Evolutionary conservation across 129 eudicot species (phyloP), one percentile per base, ranked within the genome.

Genomic region (Tanacetum coccineum): DNA sequence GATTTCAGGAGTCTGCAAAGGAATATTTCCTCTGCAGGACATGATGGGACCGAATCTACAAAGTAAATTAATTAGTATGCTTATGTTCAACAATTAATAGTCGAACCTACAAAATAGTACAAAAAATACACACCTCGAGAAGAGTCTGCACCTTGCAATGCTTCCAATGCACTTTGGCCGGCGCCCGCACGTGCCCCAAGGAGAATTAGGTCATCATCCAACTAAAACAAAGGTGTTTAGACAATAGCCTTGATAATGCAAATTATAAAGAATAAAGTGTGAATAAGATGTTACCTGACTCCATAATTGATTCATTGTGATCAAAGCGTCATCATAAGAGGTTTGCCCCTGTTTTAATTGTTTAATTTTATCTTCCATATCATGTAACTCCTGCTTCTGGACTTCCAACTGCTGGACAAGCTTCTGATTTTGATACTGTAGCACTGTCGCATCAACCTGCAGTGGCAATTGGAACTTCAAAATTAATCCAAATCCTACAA

Each of bases 401-500:
- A 63, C 74, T 40, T 94, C 99, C 77, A 94, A 75, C 73, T 89
- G 97, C 70, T 94, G 97, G 59, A 94, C 97, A 19, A 94, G 95
- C 71, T 83, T 84, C 68, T 94, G 99, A 81, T 94, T 94, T 76
- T 89, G 95, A 76, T 83, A 78, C 83, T 94, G 99, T 45, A 94
- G 87, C 71, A 83, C 93, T 66, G 95, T 83, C 55, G 95, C 97
- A 83, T 89, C 97, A 70, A 89, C 97, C 99, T 93, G 83, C 74
- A 76, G 73, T 26, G 59, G 4, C 54, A 67, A 17, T 59, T 60
- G n/a, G 21, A 61, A 21, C 61, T 59, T 59, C 40, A 32, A 46
- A 46, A 56, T 58, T 13, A 19, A 68, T 40, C 73, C 40, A 20
- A 19, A 39, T 20, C 25, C 39, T 12, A 32, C 8, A 8, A 5